Evolutionary conservation across 2,329 filamentous ascomycete species (phyloP).

Genomic region (Xylaria sp.): DNA sequence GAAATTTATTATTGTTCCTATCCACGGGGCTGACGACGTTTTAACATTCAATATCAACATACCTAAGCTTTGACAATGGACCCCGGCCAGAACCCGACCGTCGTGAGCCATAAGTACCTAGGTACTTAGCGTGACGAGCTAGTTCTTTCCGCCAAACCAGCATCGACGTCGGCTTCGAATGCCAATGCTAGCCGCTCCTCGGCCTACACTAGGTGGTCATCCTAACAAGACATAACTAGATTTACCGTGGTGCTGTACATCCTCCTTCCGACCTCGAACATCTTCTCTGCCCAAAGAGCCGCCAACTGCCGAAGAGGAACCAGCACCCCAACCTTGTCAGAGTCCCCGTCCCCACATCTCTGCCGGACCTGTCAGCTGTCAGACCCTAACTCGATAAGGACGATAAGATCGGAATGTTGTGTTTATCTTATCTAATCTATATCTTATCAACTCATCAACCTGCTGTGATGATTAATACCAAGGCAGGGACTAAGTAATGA

Average conservation of each 20-base stretch:
- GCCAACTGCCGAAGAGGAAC: not conserved
- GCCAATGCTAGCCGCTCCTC: not conserved
- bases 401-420: not conserved
- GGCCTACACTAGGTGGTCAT: not conserved
- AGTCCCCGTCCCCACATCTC: no score
- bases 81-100: not conserved
- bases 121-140: not conserved
- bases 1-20: no score
- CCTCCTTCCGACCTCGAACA: no score
- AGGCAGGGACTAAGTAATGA: no score
- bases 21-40: no score
- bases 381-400: not conserved
- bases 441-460: conserved; percentile 16
- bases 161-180: not conserved
- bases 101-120: no score
- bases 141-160: no score
- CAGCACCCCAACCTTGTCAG: not conserved
- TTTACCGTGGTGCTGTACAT: no score
- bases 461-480: not conserved
- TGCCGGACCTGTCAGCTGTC: conserved; percentile 4
- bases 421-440: conserved; percentile 10
- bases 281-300: no score
- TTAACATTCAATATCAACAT: no score
- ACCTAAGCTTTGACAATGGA: not conserved
- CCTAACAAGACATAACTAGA: not conserved